A percentile compares a stretch with the other conserved stretches of the same genome.
These are phyloP conservation scores for Sanguinoderma infundibulare DNA, from an alignment of 1,284 basidiomycete species.

Conservation along the genomic window DNA sequence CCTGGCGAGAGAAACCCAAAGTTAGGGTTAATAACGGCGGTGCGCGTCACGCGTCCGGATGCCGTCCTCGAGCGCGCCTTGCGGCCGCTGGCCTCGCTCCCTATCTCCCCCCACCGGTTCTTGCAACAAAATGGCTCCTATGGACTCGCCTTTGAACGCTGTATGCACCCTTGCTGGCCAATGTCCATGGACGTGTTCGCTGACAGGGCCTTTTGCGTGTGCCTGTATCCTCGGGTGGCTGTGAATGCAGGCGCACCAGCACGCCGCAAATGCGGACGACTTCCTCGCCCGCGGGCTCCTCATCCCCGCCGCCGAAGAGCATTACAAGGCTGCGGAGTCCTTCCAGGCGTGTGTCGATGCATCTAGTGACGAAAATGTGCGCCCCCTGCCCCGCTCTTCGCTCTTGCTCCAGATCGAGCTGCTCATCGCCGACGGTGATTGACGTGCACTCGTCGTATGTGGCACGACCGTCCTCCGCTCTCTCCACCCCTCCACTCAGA, in stretches of 20 bases:
- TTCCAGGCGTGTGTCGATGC: slow-evolving; percentile 72
- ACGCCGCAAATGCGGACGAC: slow-evolving; percentile 80
- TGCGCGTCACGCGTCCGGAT: slow-evolving; percentile 11
- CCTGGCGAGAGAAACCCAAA: slow-evolving; percentile 12
- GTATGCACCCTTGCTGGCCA: slow-evolving; percentile 25
- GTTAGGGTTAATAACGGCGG: slow-evolving; percentile 10
- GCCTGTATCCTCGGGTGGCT: not conserved
- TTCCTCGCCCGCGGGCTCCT: slow-evolving; percentile 63
- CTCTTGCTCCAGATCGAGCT: not conserved
- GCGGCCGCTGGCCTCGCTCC: slow-evolving; percentile 3
- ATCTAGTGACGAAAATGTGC: slow-evolving; percentile 71
- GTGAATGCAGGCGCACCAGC: slow-evolving; percentile 70
- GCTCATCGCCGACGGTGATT: not conserved
- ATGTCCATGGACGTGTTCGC: not conserved
- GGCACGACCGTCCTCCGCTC: not conserved
- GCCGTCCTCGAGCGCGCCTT: not conserved
- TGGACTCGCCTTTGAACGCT: slow-evolving; percentile 40
- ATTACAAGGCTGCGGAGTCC: slow-evolving; percentile 71
- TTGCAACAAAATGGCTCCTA: slow-evolving; percentile 31
- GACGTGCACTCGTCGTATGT: not conserved
- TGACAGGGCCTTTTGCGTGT: slow-evolving; percentile 4
- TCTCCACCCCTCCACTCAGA: slow-evolving; percentile 42
- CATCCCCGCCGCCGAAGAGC: slow-evolving; percentile 67
- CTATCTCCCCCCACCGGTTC: slow-evolving; percentile 3
- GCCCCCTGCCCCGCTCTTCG: slow-evolving; percentile 29